phyloP scores from a whole-genome alignment of 2,329 filamentous ascomycete genomes.

The Sporothrix protearum region DNA sequence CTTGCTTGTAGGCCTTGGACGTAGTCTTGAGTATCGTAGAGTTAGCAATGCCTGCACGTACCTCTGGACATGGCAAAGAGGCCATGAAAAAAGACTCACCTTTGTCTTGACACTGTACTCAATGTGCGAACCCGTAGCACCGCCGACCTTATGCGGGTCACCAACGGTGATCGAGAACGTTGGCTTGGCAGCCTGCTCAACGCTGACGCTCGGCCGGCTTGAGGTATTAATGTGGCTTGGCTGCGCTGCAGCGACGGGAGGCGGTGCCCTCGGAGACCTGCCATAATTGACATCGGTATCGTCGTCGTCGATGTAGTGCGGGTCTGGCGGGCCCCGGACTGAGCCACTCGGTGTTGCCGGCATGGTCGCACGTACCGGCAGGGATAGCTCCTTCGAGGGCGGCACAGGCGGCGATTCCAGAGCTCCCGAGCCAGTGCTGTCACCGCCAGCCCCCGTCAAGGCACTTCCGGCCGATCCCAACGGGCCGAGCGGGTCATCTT shows the following conservation, averaged over 20 bases:
- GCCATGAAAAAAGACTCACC: constrained; percentile 48
- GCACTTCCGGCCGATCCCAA: constrained; percentile 56
- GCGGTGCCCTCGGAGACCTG: constrained; percentile 61
- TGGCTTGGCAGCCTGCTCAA: constrained; percentile 92
- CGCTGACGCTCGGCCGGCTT: constrained; percentile 73
- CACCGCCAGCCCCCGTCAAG: constrained; percentile 28
- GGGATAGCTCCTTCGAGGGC: constrained; percentile 62
- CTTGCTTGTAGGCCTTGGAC: constrained; percentile 89
- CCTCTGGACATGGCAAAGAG: neutral
- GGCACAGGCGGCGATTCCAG: constrained; percentile 59
- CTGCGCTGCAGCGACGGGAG: constrained; percentile 58
- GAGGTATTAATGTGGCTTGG: constrained; percentile 50
- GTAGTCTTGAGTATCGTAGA: constrained; percentile 62
- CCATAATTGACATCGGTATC: constrained; percentile 55
- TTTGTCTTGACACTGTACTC: constrained; percentile 94
- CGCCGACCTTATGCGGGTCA: constrained; percentile 96
- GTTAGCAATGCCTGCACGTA: neutral
- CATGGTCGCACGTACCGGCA: constrained; percentile 59
- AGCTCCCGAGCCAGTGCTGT: constrained; percentile 12
- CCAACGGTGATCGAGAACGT: constrained; percentile 87
- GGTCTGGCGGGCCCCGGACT: constrained; percentile 47
- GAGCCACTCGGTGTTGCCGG: constrained; percentile 37
- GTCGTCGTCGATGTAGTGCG: constrained; percentile 67
- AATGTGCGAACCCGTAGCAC: constrained; percentile 94
- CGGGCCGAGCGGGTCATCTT: constrained; percentile 72